These are phyloP conservation scores for Cladosporium halotolerans DNA, from an alignment of 2,329 filamentous ascomycete genomes.

Conservation along the genomic window DNA sequence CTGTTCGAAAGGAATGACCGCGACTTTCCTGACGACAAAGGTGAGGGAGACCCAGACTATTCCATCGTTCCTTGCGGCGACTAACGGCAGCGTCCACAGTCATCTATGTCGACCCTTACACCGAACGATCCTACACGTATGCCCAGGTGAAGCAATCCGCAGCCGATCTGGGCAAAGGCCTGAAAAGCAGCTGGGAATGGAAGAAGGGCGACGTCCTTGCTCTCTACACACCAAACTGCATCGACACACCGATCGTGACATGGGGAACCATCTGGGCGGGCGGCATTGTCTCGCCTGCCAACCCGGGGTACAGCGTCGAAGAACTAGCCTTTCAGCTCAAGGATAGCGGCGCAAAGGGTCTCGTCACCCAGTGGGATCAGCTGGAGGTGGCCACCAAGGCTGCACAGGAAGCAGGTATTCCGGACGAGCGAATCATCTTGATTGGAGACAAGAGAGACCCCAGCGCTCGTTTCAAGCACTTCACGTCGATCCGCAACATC, in stretches of 20 bases:
- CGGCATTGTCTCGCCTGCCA: conserved; percentile 75
- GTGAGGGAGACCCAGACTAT: conserved; percentile 37
- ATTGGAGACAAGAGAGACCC: conserved; percentile 64
- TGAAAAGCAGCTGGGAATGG: conserved; percentile 71
- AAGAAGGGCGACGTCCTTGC: conserved; percentile 75
- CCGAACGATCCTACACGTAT: conserved; percentile 64
- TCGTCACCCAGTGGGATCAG: conserved; percentile 66
- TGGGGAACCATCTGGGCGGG: conserved; percentile 81
- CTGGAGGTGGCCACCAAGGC: conserved; percentile 62
- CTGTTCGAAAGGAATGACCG: conserved; percentile 65
- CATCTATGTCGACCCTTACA: conserved; percentile 70
- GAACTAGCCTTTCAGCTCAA: conserved; percentile 81
- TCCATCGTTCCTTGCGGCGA: too few relatives aligned
- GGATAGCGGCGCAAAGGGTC: conserved; percentile 66
- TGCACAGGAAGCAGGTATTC: conserved; percentile 62
- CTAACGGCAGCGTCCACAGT: conserved; percentile 43
- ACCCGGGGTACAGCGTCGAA: conserved; percentile 76
- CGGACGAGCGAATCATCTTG: conserved; percentile 65
- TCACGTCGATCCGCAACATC: conserved; percentile 61
- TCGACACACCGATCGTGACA: conserved; percentile 72
- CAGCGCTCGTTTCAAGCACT: conserved; percentile 59
- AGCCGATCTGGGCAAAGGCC: conserved; percentile 70
- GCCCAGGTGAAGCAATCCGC: conserved; percentile 59
- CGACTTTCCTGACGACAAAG: conserved; percentile 64
- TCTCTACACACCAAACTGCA: conserved; percentile 77